Evolutionary conservation across 345 rosid genomes (phyloP), one percentile per base, ranked within the genome.

Genomic region (Anacardium occidentale): DNA sequence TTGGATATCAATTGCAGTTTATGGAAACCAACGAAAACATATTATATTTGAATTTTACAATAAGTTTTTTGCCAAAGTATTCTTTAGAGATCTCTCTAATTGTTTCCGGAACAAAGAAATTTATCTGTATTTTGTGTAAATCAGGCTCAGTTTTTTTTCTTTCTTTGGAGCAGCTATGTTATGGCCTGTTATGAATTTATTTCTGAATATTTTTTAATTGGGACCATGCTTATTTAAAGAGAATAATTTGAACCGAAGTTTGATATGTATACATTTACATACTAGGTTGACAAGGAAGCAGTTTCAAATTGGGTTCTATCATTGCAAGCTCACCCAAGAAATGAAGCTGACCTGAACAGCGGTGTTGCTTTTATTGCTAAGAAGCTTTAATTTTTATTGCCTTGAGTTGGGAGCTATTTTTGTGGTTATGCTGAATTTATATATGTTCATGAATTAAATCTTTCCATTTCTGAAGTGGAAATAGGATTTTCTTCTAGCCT

Each of bases 231-330:
- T 42, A 69, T 56, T 59, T 60, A 44, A 42, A 40, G 44, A 17
- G 29, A 44, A 44, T 32, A 22, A 47, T 53, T 50, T 44, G n/a
- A 45, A 56, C 42, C 44, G 17, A 32, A 20, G 12, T 58, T 65
- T 73, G 21, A 22, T 62, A 21, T 56, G 60, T 61, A 53, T 48
- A 26, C 70, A 37, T 62, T 29, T 51, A 20, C 79, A 40, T 53
- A 66, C 10, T 75, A 92, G 97, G 88, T 90, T 71, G 97, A 88
- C 56, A 90, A 84, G 77, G 84, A 83, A 66, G 85, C 71, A 0
- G 90, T 90, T 79, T 78, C 81, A 13, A 75, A 65, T 47, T 94
- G 98, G 98, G 88, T 92, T 75, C 83, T 94, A 66, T 94, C 98
- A 10, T 87, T 94, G 54, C 95, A 85, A 72, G 87, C 89, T 72